Base-by-base conservation (phyloP, 2,329 filamentous ascomycete species). In the Claviceps purpurea region DNA sequence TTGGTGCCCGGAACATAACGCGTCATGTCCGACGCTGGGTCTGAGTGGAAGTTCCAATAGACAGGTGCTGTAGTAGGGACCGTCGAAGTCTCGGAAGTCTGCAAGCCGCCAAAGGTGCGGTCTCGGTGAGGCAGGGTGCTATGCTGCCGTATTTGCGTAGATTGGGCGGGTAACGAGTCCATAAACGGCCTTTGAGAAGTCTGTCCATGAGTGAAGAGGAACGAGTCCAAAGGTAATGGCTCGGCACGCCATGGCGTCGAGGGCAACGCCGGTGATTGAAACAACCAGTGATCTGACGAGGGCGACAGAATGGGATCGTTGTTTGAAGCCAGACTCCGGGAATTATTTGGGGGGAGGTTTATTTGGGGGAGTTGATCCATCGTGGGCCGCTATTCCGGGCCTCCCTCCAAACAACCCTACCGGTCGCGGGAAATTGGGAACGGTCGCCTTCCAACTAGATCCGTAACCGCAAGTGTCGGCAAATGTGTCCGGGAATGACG, bases 221-320 rank as follows among this genome's bases (percentile, higher is more conserved):
- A 40, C 13, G 45, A 37, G 24, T 24, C 44, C 13, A 47, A 7
- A 13, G 49, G 49, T n/a, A 51, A 41, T 4, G 52, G n/a, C 34
- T 60, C 57, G 42, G 54, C 22, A 43, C 55, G 57, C 61, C 61
- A 63, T 53, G 59, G 50, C 43, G 62, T 59, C 22, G 56, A 45
- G 39, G 55, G 40, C 41, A 56, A 53, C 22, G 50, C 49, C n/a
- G 60, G 60, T 26, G 57, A 51, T 48, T 58, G 57, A 47, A 56
- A 50, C 47, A 54, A 52, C 64, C 64, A 66, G 40, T 57, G 52
- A 46, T 51, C 56, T 20, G 60, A 55, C 38, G 60, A 56, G 34
- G 58, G 55, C 50, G 64, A 62, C 3, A 46, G 39, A 40, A 64
- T 58, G 18, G 62, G 58, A 42, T 62, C 62, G 49, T 61, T 61